Conservation (phyloP, 352 stramenopile species). For the Phytopythium mirpurense region DNA sequence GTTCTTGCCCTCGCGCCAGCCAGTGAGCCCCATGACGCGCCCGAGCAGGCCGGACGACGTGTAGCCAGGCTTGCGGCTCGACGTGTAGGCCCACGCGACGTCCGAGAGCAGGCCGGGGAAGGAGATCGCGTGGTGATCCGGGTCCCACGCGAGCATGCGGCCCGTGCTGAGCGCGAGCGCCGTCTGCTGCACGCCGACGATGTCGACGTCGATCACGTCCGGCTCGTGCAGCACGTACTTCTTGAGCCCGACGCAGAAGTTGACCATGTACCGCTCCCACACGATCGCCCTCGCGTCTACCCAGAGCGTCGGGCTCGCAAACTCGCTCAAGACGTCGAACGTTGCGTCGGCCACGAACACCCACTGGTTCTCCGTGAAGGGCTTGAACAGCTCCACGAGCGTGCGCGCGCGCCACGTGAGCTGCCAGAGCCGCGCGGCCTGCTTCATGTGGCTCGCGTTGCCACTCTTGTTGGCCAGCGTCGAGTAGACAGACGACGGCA, state of each 20-base stretch:
- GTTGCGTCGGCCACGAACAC: slow-evolving; percentile 60
- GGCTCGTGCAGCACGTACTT: slow-evolving; percentile 75
- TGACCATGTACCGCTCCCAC: slow-evolving; percentile 84
- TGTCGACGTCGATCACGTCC: slow-evolving; percentile 79
- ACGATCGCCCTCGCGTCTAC: slow-evolving; percentile 69
- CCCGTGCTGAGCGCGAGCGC: slow-evolving; percentile 73
- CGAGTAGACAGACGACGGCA: slow-evolving; percentile 80
- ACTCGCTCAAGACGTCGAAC: slow-evolving; percentile 24
- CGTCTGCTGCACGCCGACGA: slow-evolving; percentile 74
- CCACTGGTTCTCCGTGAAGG: slow-evolving; percentile 86
- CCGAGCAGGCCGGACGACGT: slow-evolving; percentile 78
- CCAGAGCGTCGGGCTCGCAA: slow-evolving; percentile 41
- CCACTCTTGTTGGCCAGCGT: slow-evolving; percentile 64
- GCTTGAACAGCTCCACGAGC: slow-evolving; percentile 81
- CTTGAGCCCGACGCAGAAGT: slow-evolving; percentile 80
- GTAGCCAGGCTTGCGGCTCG: slow-evolving; percentile 82
- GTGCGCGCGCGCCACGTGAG: slow-evolving; percentile 73
- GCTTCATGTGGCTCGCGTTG: slow-evolving; percentile 55
- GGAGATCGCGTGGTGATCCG: slow-evolving; percentile 85
- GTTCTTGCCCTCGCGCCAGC: slow-evolving; percentile 81
- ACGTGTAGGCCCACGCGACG: slow-evolving; percentile 87
- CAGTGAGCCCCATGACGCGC: slow-evolving; percentile 82
- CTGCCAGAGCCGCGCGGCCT: slow-evolving; percentile 61
- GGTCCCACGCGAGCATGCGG: slow-evolving; percentile 83
- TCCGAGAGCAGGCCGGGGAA: slow-evolving; percentile 83